phyloP scores from a whole-genome alignment of 2,329 filamentous ascomycete genomes.

The Zymoseptoria pseudotritici region DNA sequence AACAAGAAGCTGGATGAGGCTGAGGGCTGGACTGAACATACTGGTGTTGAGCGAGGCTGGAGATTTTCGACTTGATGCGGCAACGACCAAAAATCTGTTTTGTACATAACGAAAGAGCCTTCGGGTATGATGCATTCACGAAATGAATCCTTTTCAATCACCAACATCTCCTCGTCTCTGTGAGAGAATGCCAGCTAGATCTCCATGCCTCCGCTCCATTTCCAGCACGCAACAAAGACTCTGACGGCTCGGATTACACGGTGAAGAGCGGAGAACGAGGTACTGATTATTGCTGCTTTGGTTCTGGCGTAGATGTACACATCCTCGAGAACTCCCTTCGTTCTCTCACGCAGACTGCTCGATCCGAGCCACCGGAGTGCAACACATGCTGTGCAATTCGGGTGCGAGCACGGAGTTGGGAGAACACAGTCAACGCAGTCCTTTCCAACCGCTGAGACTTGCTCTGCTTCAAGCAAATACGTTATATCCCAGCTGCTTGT shows the following conservation, averaged over 20 bases:
- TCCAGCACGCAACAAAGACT: too few relatives aligned
- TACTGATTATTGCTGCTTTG: too few relatives aligned
- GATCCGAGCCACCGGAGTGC: too few relatives aligned
- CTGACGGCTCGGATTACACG: too few relatives aligned
- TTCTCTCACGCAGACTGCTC: too few relatives aligned
- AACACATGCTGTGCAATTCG: too few relatives aligned
- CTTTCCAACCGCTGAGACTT: background rate
- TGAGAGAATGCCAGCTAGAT: background rate
- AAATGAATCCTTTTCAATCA: background rate
- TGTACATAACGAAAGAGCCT: background rate
- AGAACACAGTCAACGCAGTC: too few relatives aligned
- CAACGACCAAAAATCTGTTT: background rate
- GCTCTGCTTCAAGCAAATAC: background rate
- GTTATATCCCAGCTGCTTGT: slow-evolving; percentile 3
- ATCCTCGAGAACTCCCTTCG: too few relatives aligned
- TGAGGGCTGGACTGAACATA: slow-evolving; percentile 21
- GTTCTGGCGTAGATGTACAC: too few relatives aligned
- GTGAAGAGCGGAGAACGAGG: too few relatives aligned
- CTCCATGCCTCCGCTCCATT: background rate
- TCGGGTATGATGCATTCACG: background rate
- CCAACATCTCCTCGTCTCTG: background rate
- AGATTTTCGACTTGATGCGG: slow-evolving; percentile 19
- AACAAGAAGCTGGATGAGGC: slow-evolving; percentile 26
- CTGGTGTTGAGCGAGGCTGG: slow-evolving; percentile 25
- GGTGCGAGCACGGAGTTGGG: too few relatives aligned